phyloP scores from a whole-genome alignment of 345 rosid species.

The Erucastrum elatum region DNA sequence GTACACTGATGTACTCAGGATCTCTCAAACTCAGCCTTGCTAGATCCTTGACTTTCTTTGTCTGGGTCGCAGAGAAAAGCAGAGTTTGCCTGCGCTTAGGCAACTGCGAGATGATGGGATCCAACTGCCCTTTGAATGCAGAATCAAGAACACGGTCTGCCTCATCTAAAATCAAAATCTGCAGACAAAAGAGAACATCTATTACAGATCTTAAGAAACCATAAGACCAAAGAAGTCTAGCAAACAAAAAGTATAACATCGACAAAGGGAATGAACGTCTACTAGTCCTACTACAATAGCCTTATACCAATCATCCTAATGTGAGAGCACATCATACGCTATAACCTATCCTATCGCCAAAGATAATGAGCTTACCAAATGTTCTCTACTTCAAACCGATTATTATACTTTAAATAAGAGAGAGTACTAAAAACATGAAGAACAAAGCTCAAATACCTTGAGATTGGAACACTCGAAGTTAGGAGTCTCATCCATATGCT shows the following conservation, averaged over 20 bases:
- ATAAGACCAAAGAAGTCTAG: background rate
- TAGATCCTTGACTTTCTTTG: constrained; percentile 91
- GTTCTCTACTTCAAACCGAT: too few relatives aligned
- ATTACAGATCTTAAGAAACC: background rate
- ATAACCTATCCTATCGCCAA: background rate
- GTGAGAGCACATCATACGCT: background rate
- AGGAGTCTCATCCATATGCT: constrained; percentile 97
- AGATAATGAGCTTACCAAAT: too few relatives aligned
- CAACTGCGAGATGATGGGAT: constrained; percentile 87
- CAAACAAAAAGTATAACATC: too few relatives aligned
- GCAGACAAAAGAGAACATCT: constrained; percentile 19
- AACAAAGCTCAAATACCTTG: constrained; percentile 53
- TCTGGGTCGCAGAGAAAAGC: constrained; percentile 95
- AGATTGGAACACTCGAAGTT: constrained; percentile 90
- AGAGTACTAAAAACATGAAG: constrained; percentile 1
- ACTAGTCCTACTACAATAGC: constrained; percentile 1
- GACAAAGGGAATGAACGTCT: background rate
- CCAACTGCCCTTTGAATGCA: constrained; percentile 76
- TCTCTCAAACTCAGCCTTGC: constrained; percentile 96
- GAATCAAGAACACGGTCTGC: constrained; percentile 97
- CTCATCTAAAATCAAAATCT: constrained; percentile 96
- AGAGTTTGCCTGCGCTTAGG: constrained; percentile 81
- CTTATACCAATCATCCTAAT: constrained; percentile 3
- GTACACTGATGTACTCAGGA: constrained; percentile 92
- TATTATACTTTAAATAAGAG: too few relatives aligned